These are phyloP conservation scores for Eucalyptus curtisii DNA, from an alignment of 345 rosid species.

Conservation along the genomic window DNA sequence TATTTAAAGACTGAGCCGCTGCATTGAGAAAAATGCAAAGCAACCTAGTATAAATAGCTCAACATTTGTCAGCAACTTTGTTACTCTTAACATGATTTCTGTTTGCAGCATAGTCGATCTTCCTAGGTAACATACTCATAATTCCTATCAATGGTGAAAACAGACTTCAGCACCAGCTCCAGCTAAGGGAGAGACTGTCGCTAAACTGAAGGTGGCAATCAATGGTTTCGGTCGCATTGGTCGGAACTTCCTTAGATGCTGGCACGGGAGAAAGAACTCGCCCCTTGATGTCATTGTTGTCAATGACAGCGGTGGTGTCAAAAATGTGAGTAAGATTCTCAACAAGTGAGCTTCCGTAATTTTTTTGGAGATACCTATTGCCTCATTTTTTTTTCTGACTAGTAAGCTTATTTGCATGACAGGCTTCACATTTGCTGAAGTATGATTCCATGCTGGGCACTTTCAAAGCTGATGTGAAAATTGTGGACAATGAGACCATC, in stretches of 20 bases:
- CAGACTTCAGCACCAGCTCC: constrained; percentile 42
- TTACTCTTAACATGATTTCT: neutral
- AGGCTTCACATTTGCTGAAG: constrained; percentile 97
- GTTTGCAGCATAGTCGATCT: neutral
- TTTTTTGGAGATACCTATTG: neutral
- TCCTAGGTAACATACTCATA: neutral
- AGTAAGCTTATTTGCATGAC: neutral
- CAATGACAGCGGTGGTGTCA: constrained; percentile 99
- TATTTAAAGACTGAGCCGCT: neutral
- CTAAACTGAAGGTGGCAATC: constrained; percentile 92
- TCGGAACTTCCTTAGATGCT: constrained; percentile 94
- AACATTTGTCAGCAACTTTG: neutral
- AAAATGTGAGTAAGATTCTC: constrained; percentile 43
- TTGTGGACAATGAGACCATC: constrained; percentile 61
- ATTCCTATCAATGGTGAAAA: neutral
- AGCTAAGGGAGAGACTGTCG: constrained; percentile 52
- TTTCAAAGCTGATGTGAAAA: constrained; percentile 86
- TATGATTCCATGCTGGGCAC: constrained; percentile 96
- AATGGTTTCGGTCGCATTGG: constrained; percentile 98
- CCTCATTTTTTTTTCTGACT: neutral
- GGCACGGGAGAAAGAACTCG: constrained; percentile 93
- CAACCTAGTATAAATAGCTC: neutral
- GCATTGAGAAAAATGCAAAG: neutral
- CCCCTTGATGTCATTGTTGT: constrained; percentile 88
- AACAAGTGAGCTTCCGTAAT: neutral